These are phyloP conservation scores for Ogataea degrootiae DNA, from an alignment of 805 yeast genomes.

Conservation along the genomic window DNA sequence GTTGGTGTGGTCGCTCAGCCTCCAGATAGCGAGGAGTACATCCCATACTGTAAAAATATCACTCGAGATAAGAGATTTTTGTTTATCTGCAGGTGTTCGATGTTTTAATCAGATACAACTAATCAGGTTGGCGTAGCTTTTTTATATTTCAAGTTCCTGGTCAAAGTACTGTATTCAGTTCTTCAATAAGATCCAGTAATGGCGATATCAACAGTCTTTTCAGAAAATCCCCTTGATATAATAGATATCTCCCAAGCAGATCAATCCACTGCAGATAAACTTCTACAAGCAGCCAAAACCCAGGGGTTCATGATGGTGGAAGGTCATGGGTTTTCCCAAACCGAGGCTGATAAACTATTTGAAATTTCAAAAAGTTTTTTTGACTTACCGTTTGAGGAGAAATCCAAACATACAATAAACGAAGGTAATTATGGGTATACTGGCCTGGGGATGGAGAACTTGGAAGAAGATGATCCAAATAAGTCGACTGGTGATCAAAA, in stretches of 20 bases:
- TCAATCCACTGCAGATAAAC: slow-evolving; percentile 31
- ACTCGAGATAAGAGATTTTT: no score
- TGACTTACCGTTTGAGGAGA: slow-evolving; percentile 31
- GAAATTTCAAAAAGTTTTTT: slow-evolving; percentile 36
- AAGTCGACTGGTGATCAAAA: slow-evolving; percentile 50
- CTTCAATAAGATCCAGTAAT: not conserved
- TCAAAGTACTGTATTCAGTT: not conserved
- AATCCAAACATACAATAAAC: slow-evolving; percentile 31
- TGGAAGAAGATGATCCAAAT: slow-evolving; percentile 21
- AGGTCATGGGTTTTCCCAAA: slow-evolving; percentile 45
- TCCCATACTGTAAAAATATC: no score
- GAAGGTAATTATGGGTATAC: slow-evolving; percentile 43
- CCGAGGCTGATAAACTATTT: slow-evolving; percentile 32
- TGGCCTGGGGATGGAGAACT: slow-evolving; percentile 35
- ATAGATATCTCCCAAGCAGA: slow-evolving; percentile 37
- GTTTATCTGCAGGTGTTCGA: no score
- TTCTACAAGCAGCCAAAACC: slow-evolving; percentile 41
- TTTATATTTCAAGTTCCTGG: no score
- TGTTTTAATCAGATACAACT: no score
- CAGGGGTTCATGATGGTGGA: slow-evolving; percentile 51
- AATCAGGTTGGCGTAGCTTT: no score
- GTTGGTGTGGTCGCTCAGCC: no score
- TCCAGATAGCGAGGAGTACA: no score
- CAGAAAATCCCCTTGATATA: slow-evolving; percentile 41
- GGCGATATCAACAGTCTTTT: slow-evolving; percentile 40